Percentiles rank a stretch among this genome's conserved stretches.
These are phyloP conservation scores for Xylaria venustula DNA, from an alignment of 495 filamentous ascomycete genomes.

Conservation along the genomic window DNA sequence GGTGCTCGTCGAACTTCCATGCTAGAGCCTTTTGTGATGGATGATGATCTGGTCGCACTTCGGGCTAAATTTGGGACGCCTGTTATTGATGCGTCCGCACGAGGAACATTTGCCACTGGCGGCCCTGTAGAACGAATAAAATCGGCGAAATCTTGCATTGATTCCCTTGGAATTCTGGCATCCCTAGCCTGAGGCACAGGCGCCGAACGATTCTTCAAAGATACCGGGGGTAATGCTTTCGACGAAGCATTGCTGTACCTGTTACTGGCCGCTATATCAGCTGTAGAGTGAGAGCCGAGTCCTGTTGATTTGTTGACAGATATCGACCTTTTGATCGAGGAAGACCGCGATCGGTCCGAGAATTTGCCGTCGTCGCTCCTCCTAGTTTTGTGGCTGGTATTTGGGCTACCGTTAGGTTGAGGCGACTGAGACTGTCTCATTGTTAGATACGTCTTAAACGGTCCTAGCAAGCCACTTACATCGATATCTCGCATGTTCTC, in stretches of 20 bases:
- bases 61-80: slow-evolving; percentile 13
- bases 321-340: slow-evolving; percentile 37
- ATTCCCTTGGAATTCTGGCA: slow-evolving; percentile 61
- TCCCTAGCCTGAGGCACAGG: slow-evolving; percentile 59
- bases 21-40: slow-evolving; percentile 28
- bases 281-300: slow-evolving; percentile 33
- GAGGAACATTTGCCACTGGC: slow-evolving; percentile 30
- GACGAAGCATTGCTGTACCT: slow-evolving; percentile 26
- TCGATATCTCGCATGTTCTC: slow-evolving; percentile 84
- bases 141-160: slow-evolving; percentile 75
- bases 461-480: slow-evolving; percentile 46
- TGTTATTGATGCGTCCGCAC: slow-evolving; percentile 14
- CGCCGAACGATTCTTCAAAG: slow-evolving; percentile 33
- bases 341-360: slow-evolving; percentile 39
- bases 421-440: slow-evolving; percentile 34
- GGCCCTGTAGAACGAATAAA: slow-evolving; percentile 86
- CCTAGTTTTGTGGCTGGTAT: slow-evolving; percentile 30
- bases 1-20: slow-evolving; percentile 36
- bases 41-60: slow-evolving; percentile 20
- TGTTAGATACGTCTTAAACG: slow-evolving; percentile 24
- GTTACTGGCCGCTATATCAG: slow-evolving; percentile 31
- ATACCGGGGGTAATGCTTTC: slow-evolving; percentile 26
- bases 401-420: slow-evolving; percentile 34
- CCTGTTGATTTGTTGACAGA: slow-evolving; percentile 41
- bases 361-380: slow-evolving; percentile 42